Evolutionary conservation across 2,329 filamentous ascomycete species (phyloP), one percentile per base, ranked within the genome.

Genomic region (Pseudofabraea citricarpa): DNA sequence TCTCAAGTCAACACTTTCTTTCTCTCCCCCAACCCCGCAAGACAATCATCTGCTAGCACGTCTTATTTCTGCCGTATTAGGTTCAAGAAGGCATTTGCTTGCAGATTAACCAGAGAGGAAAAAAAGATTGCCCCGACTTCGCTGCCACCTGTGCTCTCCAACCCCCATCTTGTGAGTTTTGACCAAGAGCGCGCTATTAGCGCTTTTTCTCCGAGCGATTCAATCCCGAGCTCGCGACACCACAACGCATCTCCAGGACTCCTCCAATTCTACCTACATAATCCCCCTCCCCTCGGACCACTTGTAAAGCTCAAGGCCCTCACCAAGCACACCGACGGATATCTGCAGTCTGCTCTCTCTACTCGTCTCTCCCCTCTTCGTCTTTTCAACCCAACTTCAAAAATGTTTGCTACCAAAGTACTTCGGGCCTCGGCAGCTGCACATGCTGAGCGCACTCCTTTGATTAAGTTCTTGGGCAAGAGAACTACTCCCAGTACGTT

Each of bases 401-500:
- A 45, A 56, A 67, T 66, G 65, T 64, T 56, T 49, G 54, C 62
- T 43, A 64, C 64, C 38, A 58, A 59, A 51, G 55, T 54, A 49
- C 61, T 66, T 45, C 59, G 63, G 45, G 57, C 61, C 41, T 52
- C 56, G 40, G 53, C 57, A 31, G 53, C 49, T 46, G 55, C 55
- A 39, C 50, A 55, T 46, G 50, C 59, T 43, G 57, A 62, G 49
- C 64, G 64, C 39, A 59, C 59, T 37, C 65, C 66, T 23, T 49
- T 68, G 58, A 69, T 69, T 47, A 65, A 63, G 48, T 69, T 69
- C 54, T 35, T 68, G 40, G 66, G 66, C 46, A 67, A 65, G 52
- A 58, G 66, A 18, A 53, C 62, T 26, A 57, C 62, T 42, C 66
- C 65, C 40, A 37, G 65, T 67, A 63, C 45, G 64, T 46, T 29